phyloP scores from a whole-genome alignment of 2,329 filamentous ascomycete species.

The Sarocladium oryzae region DNA sequence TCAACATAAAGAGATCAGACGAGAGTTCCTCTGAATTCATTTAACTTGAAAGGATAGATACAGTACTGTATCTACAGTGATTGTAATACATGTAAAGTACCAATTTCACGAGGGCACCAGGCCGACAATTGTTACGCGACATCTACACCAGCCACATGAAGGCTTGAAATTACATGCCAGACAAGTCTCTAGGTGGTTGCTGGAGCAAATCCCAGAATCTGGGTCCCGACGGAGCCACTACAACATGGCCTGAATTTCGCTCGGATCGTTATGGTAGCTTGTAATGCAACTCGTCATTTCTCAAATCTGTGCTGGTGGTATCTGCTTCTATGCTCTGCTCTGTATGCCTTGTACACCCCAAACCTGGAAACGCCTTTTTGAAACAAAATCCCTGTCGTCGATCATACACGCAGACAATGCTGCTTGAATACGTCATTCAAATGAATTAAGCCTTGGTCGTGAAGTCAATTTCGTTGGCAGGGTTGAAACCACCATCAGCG shows the following conservation, averaged over 20 bases:
- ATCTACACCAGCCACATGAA: not conserved
- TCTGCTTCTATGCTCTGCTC: not conserved
- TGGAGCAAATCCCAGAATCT: too few relatives aligned
- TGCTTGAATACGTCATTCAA: not conserved
- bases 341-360: not conserved
- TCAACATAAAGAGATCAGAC: too few relatives aligned
- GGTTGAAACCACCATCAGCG: constrained; percentile 52
- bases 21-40: too few relatives aligned
- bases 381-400: not conserved
- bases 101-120: too few relatives aligned
- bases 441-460: constrained; percentile 48
- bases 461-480: constrained; percentile 75
- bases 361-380: not conserved
- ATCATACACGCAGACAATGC: not conserved
- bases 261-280: too few relatives aligned
- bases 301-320: not conserved
- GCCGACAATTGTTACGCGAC: too few relatives aligned
- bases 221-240: too few relatives aligned
- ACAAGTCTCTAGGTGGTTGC: not conserved
- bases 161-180: not conserved
- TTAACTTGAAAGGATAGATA: too few relatives aligned
- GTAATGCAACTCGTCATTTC: not conserved
- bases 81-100: too few relatives aligned
- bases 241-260: too few relatives aligned
- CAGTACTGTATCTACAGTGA: too few relatives aligned